Base-by-base conservation (phyloP, 2,329 filamentous ascomycete genomes). In the Polytolypa hystricis region DNA sequence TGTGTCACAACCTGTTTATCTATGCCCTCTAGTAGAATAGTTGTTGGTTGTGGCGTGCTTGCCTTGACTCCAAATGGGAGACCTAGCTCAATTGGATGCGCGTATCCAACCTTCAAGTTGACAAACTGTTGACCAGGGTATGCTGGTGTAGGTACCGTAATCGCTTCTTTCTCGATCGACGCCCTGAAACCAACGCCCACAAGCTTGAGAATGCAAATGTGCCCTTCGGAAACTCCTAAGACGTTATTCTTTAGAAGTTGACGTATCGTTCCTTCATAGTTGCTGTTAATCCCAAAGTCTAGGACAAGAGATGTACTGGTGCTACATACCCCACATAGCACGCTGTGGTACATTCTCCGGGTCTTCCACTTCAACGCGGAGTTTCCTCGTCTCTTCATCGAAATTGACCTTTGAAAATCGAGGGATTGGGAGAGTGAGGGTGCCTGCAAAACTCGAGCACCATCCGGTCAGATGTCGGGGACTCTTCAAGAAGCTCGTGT, bases 121-220 rank as follows among this genome's bases (percentile, higher is more conserved):
- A 98, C 79, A 51, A 93, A 93, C 56, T 85, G 74, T 63, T 95
- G 87, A 28, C 82, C 86, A 0, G 77, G 76, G 55, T 79, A 95
- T 54, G 78, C 70, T 41, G 81, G 61, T 32, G 51, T 42, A 11
- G 61, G 43, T 30, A 71, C 77, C 41, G 81, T 84, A 21, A 67
- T 76, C 16, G 82, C 82, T 26, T 73, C 79, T 40, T 78, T 65
- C 60, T 96, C 87, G 49, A 98, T 73, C 3, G 77, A 82, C 11
- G 91, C 91, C 61, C 89, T 76, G 71, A 95, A 98, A 42, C 91
- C 91, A 41, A 98, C 91, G 54, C 91, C 91, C 18, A 96, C 86
- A 36, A 98, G 73, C 46, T 89, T 81, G 36, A 98, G 70, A 50
- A 98, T 86, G 21, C 87, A 86, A 12, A 84, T 87, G 64, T 98